A percentile compares a stretch with the other conserved stretches of the same genome.
phyloP scores from a whole-genome alignment of 345 rosid species.

The Combretum micranthum region DNA sequence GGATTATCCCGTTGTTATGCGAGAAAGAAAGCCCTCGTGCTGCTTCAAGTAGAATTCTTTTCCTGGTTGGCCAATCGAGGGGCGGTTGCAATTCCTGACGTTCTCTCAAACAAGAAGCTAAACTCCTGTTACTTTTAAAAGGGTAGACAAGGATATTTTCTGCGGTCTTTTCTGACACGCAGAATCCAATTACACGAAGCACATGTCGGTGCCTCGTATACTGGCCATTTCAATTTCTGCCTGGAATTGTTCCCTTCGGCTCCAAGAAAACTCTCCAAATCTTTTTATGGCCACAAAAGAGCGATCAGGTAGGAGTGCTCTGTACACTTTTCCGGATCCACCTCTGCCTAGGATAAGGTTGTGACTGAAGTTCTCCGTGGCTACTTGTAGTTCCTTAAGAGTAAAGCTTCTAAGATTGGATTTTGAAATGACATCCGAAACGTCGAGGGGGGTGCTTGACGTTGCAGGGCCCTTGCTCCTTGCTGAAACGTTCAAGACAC shows the following conservation, averaged over 20 bases:
- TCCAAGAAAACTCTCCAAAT: not conserved
- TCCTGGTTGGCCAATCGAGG: conserved; percentile 1
- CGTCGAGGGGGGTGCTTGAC: no score
- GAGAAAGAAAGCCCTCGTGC: conserved; percentile 5
- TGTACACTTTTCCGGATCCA: conserved; percentile 2
- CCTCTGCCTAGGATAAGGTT: conserved; percentile 6
- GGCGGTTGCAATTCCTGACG: not conserved
- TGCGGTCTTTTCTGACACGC: not conserved
- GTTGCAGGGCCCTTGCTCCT: no score
- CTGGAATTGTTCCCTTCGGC: conserved; percentile 2
- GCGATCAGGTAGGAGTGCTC: not conserved
- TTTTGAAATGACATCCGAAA: no score
- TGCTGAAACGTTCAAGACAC: no score
- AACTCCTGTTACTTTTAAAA: not conserved
- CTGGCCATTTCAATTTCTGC: not conserved
- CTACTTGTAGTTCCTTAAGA: not conserved
- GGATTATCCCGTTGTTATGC: not conserved
- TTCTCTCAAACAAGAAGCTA: not conserved
- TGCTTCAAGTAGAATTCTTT: conserved; percentile 1
- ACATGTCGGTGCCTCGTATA: not conserved
- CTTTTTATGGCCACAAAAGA: conserved; percentile 8
- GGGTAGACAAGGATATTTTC: conserved; percentile 1
- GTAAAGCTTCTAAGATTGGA: not conserved
- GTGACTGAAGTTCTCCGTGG: not conserved
- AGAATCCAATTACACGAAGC: not conserved